These are phyloP conservation scores for Setomelanomma holmii DNA, from an alignment of 2,329 filamentous ascomycete genomes.

Conservation along the genomic window DNA sequence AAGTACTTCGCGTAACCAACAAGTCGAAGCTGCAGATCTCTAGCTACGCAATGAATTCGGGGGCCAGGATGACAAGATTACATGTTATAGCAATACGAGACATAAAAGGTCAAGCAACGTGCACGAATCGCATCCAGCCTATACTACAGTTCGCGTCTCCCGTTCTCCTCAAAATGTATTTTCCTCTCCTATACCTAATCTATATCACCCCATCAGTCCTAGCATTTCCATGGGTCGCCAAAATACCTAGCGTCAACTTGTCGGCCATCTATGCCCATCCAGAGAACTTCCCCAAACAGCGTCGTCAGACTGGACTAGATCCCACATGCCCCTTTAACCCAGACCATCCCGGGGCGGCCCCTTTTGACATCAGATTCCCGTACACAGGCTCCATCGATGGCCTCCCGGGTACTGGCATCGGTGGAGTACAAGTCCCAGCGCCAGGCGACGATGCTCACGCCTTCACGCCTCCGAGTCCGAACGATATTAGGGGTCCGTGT, in stretches of 20 bases:
- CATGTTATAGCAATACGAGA: no score
- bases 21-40: no score
- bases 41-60: no score
- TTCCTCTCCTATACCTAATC: neutral
- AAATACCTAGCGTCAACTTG: neutral
- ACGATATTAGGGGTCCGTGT: constrained; percentile 43
- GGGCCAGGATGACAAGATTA: no score
- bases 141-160: neutral
- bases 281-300: neutral
- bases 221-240: neutral
- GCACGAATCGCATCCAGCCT: no score
- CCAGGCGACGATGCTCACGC: constrained; percentile 46
- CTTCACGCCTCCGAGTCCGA: constrained; percentile 21
- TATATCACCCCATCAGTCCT: neutral
- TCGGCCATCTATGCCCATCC: neutral
- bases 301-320: neutral
- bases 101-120: no score
- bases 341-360: constrained; percentile 26
- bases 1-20: neutral
- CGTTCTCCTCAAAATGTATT: neutral
- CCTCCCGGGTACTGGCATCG: constrained; percentile 48
- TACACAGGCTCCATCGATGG: constrained; percentile 55
- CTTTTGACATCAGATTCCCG: constrained; percentile 31
- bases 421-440: constrained; percentile 52
- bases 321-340: constrained; percentile 26